Percentiles rank a stretch among this genome's conserved stretches.
These are phyloP conservation scores for Suillus sp. DNA, from an alignment of 768 basidiomycete genomes.

Conservation along the genomic window DNA sequence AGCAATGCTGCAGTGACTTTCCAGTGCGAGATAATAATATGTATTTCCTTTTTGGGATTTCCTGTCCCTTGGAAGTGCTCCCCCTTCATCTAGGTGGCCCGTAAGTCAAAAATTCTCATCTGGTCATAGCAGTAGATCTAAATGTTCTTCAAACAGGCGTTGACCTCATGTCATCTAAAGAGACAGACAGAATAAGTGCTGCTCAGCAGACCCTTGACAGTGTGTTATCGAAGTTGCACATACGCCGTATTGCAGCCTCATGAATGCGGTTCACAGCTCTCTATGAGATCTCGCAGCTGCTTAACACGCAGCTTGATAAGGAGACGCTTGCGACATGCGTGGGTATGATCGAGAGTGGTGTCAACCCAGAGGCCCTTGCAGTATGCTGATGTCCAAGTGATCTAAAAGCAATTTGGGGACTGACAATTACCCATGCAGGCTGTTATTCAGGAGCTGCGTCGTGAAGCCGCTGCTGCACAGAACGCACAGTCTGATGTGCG, in stretches of 20 bases:
- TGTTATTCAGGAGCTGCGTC: constrained; percentile 80
- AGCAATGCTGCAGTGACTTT: not conserved
- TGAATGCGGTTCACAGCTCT: constrained; percentile 53
- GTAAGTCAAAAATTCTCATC: not conserved
- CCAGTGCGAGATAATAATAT: not conserved
- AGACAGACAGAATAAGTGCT: constrained; percentile 60
- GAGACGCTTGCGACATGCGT: constrained; percentile 92
- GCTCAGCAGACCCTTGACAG: constrained; percentile 75
- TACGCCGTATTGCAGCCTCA: constrained; percentile 7
- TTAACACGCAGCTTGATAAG: constrained; percentile 87
- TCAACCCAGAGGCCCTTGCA: constrained; percentile 90
- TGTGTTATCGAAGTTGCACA: constrained; percentile 37
- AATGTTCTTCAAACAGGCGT: not conserved
- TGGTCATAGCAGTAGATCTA: not conserved
- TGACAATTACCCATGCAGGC: constrained; percentile 46
- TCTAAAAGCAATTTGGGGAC: constrained; percentile 4
- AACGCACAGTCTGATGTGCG: constrained; percentile 28
- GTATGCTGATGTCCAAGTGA: constrained; percentile 44
- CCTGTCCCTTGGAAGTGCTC: not conserved
- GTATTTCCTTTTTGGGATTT: constrained; percentile 3
- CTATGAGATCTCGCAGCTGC: constrained; percentile 83
- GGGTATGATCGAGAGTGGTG: constrained; percentile 89
- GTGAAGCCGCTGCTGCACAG: constrained; percentile 55
- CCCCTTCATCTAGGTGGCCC: not conserved
- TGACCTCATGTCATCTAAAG: constrained; percentile 43